Percentiles rank a stretch among this genome's conserved stretches.
phyloP scores from a whole-genome alignment of 202 grass and related monocot species.

The Setaria italica region DNA sequence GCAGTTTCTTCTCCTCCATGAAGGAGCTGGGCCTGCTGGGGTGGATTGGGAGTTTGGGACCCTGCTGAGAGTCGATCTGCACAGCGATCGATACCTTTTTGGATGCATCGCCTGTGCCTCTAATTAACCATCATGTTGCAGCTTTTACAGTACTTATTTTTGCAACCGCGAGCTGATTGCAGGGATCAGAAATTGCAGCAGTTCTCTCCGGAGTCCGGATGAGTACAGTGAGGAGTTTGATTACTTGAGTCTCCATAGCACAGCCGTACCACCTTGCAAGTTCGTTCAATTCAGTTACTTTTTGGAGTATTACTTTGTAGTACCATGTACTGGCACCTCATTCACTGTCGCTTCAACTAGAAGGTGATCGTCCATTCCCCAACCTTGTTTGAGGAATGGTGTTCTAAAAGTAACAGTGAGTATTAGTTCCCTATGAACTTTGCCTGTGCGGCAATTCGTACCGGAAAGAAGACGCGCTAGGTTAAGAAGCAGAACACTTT shows the following conservation, averaged over 20 bases:
- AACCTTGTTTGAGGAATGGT: background rate
- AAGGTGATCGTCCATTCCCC: background rate
- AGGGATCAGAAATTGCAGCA: background rate
- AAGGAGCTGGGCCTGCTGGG: constrained; percentile 4
- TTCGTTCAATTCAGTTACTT: background rate
- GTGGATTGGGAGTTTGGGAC: background rate
- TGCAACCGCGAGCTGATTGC: background rate
- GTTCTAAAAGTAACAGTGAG: background rate
- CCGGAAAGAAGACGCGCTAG: too few relatives aligned
- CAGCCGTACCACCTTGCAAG: background rate
- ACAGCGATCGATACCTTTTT: background rate
- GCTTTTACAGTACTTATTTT: background rate
- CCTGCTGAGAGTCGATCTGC: background rate
- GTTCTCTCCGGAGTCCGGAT: background rate
- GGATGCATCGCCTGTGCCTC: too few relatives aligned
- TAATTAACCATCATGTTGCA: background rate
- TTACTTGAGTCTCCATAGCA: too few relatives aligned
- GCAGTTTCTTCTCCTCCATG: background rate
- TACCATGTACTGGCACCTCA: background rate
- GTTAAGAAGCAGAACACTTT: background rate
- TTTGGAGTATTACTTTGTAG: background rate
- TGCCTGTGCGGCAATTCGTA: background rate
- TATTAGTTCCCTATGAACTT: background rate
- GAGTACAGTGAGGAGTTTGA: background rate
- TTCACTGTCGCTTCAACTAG: background rate